A percentile compares a stretch with the other conserved stretches of the same genome.
These are phyloP conservation scores for Xylaria sp. DNA, from an alignment of 2,329 filamentous ascomycete species.

Conservation along the genomic window DNA sequence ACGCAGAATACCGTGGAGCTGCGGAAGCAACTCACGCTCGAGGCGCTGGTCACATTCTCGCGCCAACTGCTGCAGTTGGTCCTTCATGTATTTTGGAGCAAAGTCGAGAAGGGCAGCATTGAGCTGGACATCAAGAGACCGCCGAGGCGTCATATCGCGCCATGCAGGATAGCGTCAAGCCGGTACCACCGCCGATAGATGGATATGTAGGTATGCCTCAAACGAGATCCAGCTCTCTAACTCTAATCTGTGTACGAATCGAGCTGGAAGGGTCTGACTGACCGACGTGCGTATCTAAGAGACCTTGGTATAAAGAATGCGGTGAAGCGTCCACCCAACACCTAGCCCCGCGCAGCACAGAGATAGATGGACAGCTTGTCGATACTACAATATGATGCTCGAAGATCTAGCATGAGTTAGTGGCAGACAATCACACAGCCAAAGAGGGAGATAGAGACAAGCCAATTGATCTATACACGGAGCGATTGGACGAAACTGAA, in stretches of 20 bases:
- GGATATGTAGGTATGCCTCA: neutral
- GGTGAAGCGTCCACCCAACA: neutral
- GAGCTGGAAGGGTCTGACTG: neutral
- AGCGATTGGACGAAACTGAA: slow-evolving; percentile 1
- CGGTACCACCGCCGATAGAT: neutral
- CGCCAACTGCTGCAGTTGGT: slow-evolving; percentile 43
- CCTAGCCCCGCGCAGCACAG: neutral
- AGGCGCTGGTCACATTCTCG: slow-evolving; percentile 44
- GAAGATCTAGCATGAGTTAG: neutral
- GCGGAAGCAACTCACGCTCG: slow-evolving; percentile 44
- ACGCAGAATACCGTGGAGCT: slow-evolving; percentile 41
- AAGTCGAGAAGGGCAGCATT: slow-evolving; percentile 45
- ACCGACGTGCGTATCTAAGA: neutral
- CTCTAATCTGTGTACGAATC: neutral
- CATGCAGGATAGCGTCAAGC: slow-evolving; percentile 26
- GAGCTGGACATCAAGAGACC: slow-evolving; percentile 36
- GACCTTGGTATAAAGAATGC: neutral
- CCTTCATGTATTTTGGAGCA: slow-evolving; percentile 44
- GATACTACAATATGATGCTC: neutral
- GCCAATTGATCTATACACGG: neutral
- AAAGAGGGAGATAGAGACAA: neutral
- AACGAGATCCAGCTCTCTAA: neutral
- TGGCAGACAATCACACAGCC: neutral
- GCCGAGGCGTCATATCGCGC: slow-evolving; percentile 38
- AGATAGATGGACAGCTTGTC: neutral